Percentiles rank a stretch among this genome's conserved stretches.
phyloP scores from a whole-genome alignment of 805 yeast species.

The Spathaspora girioi region DNA sequence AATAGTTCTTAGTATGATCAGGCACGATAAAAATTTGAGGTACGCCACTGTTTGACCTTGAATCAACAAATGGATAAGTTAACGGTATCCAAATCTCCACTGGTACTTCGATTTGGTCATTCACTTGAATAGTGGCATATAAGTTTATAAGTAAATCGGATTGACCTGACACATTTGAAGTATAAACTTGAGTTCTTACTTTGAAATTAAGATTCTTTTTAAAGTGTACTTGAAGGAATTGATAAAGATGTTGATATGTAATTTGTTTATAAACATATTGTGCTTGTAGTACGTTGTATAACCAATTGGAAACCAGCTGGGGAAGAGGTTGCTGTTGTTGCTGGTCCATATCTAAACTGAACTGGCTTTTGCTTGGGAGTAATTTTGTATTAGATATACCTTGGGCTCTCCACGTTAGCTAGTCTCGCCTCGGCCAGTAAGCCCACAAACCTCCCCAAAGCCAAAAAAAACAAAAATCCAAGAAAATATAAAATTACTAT shows the following conservation, averaged over 20 bases:
- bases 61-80: slow-evolving; percentile 51
- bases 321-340: slow-evolving; percentile 15
- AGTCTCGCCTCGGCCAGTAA: neutral
- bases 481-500: neutral
- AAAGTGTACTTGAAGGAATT: slow-evolving; percentile 47
- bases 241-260: slow-evolving; percentile 60
- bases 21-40: slow-evolving; percentile 68
- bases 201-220: slow-evolving; percentile 39
- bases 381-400: neutral
- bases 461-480: neutral
- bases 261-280: slow-evolving; percentile 58
- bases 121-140: slow-evolving; percentile 50
- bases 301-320: slow-evolving; percentile 35
- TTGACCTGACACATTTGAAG: slow-evolving; percentile 52
- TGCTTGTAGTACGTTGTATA: slow-evolving; percentile 37
- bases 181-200: slow-evolving; percentile 61
- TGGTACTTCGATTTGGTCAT: slow-evolving; percentile 35
- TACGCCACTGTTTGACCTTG: slow-evolving; percentile 32
- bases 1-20: slow-evolving; percentile 37
- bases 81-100: slow-evolving; percentile 76
- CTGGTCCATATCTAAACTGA: neutral
- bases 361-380: neutral
- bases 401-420: neutral
- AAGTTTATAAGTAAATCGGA: slow-evolving; percentile 60
- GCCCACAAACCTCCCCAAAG: neutral